phyloP scores from a whole-genome alignment of 345 rosid genomes.

The Citrus hindsii region DNA sequence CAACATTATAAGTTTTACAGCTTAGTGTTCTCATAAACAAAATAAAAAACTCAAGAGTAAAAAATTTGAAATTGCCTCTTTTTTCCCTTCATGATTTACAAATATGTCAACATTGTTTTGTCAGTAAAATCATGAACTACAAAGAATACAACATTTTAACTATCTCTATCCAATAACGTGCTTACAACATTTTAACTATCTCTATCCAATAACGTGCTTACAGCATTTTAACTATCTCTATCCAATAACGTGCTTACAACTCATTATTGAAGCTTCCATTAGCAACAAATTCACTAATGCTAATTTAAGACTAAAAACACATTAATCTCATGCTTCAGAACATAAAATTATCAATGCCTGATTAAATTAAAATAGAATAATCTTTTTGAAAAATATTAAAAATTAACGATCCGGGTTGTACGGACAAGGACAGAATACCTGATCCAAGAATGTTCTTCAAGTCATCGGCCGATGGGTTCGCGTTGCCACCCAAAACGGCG shows the following conservation, averaged over 20 bases:
- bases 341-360: background rate
- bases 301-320: background rate
- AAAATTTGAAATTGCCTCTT: too few species aligned
- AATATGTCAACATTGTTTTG: background rate
- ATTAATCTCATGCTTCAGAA: background rate
- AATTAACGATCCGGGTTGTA: background rate
- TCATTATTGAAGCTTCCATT: background rate
- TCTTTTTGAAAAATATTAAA: background rate
- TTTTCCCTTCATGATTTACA: too few species aligned
- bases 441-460: slow-evolving; percentile 63
- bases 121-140: background rate
- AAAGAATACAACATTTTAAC: background rate
- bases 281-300: background rate
- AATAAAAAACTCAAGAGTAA: too few species aligned
- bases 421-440: slow-evolving; percentile 26
- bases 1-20: background rate
- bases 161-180: background rate
- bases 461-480: slow-evolving; percentile 46
- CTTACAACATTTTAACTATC: background rate
- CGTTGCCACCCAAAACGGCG: slow-evolving; percentile 69
- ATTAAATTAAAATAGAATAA: background rate
- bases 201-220: background rate
- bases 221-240: too few species aligned
- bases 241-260: background rate
- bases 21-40: too few species aligned